phyloP scores from a whole-genome alignment of 1,284 basidiomycete species.

The Naganishia sp. region DNA sequence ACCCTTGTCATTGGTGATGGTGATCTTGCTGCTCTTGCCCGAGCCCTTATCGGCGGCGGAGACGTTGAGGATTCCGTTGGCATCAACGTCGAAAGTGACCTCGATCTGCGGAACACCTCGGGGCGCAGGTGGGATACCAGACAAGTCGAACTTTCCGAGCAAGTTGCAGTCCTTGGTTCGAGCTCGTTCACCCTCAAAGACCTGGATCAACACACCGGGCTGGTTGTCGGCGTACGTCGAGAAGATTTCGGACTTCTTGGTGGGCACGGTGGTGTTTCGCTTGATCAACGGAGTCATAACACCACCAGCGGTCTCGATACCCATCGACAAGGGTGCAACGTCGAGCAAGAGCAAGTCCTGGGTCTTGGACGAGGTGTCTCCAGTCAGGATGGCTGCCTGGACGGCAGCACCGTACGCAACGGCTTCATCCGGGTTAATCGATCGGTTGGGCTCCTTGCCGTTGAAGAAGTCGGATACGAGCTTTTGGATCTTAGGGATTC shows the following conservation, averaged over 20 bases:
- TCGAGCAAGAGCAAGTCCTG: conserved; percentile 96
- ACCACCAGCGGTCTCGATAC: conserved; percentile 95
- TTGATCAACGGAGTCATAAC: conserved; percentile 95
- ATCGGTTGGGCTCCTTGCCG: conserved; percentile 93
- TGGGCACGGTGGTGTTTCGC: conserved; percentile 97
- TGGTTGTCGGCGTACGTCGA: conserved; percentile 99
- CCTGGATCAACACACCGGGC: conserved; percentile 94
- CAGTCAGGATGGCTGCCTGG: conserved; percentile 96
- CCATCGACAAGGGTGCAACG: conserved; percentile 76
- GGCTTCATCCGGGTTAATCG: conserved; percentile 99
- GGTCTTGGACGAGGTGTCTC: conserved; percentile 97
- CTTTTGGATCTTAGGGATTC: conserved; percentile 97
- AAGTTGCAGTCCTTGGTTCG: conserved; percentile 99
- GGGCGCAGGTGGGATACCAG: conserved; percentile 95
- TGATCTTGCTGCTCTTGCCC: conserved; percentile 89
- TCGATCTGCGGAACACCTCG: conserved; percentile 98
- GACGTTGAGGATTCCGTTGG: conserved; percentile 97
- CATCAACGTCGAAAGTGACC: conserved; percentile 98
- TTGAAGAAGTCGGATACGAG: conserved; percentile 99
- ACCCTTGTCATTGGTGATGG: conserved; percentile 98
- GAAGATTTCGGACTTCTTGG: conserved; percentile 99
- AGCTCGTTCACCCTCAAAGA: conserved; percentile 98
- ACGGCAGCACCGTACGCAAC: conserved; percentile 99
- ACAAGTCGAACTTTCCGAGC: conserved; percentile 98
- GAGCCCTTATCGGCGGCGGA: conserved; percentile 96